Percentiles rank a stretch among this genome's conserved stretches.
Evolutionary conservation across 2,329 filamentous ascomycete genomes (phyloP).

Genomic region (Fusarium agapanthi): DNA sequence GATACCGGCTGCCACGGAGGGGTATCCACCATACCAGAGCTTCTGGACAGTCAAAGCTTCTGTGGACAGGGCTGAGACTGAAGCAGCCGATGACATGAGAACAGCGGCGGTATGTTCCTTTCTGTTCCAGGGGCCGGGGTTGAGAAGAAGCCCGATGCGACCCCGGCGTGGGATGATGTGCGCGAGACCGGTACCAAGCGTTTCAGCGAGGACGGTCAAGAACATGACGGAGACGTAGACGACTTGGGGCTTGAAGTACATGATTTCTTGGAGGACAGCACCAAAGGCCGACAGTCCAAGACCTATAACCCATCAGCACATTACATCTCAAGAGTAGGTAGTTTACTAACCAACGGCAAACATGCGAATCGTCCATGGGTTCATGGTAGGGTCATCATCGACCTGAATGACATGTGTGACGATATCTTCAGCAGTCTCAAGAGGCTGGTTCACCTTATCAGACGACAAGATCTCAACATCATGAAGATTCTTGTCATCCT

Average conservation of each 20-base stretch:
- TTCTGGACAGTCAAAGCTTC: slow-evolving; percentile 56
- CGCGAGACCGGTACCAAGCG: slow-evolving; percentile 11
- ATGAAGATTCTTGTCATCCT: not conserved
- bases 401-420: slow-evolving; percentile 39
- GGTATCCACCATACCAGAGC: slow-evolving; percentile 55
- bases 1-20: slow-evolving; percentile 48
- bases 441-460: not conserved
- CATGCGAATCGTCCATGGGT: slow-evolving; percentile 39
- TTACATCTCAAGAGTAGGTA: not conserved
- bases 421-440: slow-evolving; percentile 30
- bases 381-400: slow-evolving; percentile 34
- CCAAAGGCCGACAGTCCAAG: slow-evolving; percentile 35
- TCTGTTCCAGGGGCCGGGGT: slow-evolving; percentile 29
- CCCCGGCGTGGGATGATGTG: slow-evolving; percentile 24
- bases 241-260: slow-evolving; percentile 39
- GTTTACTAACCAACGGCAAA: slow-evolving; percentile 28
- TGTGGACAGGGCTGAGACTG: slow-evolving; percentile 45
- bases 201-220: slow-evolving; percentile 34
- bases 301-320: slow-evolving; percentile 9
- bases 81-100: slow-evolving; percentile 55
- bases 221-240: slow-evolving; percentile 39
- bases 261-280: slow-evolving; percentile 35
- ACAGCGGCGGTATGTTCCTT: slow-evolving; percentile 49
- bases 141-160: slow-evolving; percentile 23
- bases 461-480: slow-evolving; percentile 14